Evolutionary conservation across 2,329 filamentous ascomycete species (phyloP).

Genomic region (Aspergillus transmontanensis): DNA sequence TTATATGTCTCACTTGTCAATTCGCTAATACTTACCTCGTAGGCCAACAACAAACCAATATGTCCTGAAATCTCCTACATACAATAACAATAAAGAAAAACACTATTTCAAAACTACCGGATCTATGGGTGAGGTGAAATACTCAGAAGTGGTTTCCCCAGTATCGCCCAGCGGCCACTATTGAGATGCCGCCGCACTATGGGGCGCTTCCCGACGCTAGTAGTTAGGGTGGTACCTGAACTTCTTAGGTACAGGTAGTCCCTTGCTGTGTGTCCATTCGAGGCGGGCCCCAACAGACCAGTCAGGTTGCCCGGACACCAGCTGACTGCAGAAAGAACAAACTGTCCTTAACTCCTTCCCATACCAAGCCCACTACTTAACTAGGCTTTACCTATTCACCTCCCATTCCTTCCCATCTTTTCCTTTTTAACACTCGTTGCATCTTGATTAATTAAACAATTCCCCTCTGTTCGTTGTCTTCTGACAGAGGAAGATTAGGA

Average conservation of each 20-base stretch:
- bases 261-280: constrained; percentile 20
- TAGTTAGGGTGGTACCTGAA: not conserved
- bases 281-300: constrained; percentile 30
- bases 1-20: not conserved
- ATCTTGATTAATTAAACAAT: not conserved
- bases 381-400: constrained; percentile 10
- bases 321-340: constrained; percentile 42
- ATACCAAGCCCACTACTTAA: constrained; percentile 18
- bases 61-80: not conserved
- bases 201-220: not conserved
- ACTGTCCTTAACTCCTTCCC: constrained; percentile 40
- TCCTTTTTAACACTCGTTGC: constrained; percentile 4
- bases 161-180: not conserved
- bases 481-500: not conserved
- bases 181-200: not conserved
- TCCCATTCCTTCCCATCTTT: constrained; percentile 10
- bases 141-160: not conserved
- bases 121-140: not conserved
- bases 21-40: not conserved
- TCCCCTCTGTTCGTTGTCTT: not conserved
- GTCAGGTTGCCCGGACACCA: constrained; percentile 26
- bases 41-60: not conserved
- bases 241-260: constrained; percentile 7
- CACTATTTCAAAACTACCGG: not conserved
- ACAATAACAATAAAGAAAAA: not conserved